Percentiles rank a stretch among this genome's conserved stretches.
Conservation (phyloP, 148 eudicot genomes). For the Cornus suecica region DNA sequence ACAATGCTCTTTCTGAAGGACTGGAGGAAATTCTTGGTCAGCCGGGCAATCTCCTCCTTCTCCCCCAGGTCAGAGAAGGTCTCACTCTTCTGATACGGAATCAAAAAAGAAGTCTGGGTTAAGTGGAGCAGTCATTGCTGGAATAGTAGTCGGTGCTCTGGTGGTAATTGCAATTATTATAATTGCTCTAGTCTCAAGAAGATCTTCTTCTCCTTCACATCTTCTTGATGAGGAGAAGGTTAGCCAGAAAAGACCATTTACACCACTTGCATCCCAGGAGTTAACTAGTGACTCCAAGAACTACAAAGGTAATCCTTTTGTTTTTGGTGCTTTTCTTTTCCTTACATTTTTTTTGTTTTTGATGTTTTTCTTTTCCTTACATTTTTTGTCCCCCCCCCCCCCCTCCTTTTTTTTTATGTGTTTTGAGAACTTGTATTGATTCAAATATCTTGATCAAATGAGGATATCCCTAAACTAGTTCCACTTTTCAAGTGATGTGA, state of each 20-base stretch:
- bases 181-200: conserved; percentile 34
- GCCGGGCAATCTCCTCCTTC: conserved; percentile 60
- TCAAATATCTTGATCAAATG: not conserved
- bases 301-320: conserved; percentile 34
- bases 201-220: conserved; percentile 40
- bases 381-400: too few species aligned
- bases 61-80: conserved; percentile 30
- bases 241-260: conserved; percentile 34
- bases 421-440: not conserved
- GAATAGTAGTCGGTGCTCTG: conserved; percentile 41
- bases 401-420: not conserved
- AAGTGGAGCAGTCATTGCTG: conserved; percentile 49
- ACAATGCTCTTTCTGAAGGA: conserved; percentile 33
- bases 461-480: not conserved
- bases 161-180: conserved; percentile 28
- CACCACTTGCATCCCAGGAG: conserved; percentile 37
- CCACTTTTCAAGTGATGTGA: not conserved
- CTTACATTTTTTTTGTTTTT: too few species aligned
- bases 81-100: conserved; percentile 10
- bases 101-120: conserved; percentile 20
- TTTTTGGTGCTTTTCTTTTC: not conserved
- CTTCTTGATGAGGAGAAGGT: conserved; percentile 48
- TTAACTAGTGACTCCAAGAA: conserved; percentile 31
- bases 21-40: conserved; percentile 65
- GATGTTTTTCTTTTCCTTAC: too few species aligned